Evolutionary conservation across 345 rosid species (phyloP), one percentile per base, ranked within the genome.

Genomic region (Pugionium dolabratum): DNA sequence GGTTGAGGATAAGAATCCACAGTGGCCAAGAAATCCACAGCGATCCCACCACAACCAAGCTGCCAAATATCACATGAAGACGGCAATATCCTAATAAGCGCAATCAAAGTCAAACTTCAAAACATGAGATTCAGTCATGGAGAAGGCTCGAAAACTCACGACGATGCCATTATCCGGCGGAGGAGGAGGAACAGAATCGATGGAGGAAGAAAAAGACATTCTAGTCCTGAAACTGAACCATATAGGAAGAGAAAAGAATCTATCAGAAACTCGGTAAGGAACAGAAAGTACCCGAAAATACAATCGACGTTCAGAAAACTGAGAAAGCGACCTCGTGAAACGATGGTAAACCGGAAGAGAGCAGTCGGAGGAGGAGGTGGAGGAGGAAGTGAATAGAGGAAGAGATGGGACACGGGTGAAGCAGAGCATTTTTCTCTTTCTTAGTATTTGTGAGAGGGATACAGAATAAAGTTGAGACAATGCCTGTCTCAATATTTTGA

Each of bases 1-100:
- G 96, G 96, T 29, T 84, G 80, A 46, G 96, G 95, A 73, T 71
- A 89, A 69, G 87, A 68, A 64, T 85, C 83, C 35, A 91, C 95
- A 0, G 88, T 74, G 2, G 98, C 98, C 73, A 89, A 65, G 72
- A 83, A 85, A 81, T 87, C 98, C 9, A 91, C 77, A 18, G 64
- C 31, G 40, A 71, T 74, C 7, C 70, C 79, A 44, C 96, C 95
- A 35, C 86, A 82, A 5, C 96, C 96, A 41, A 92, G 75, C 95
- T 92, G 88, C 63, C 33, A 37, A 49, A 72, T 66, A 60, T 18
- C 46, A 73, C 67, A 65, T 9, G 59, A 55, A 40, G 26, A 51
- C 9, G 49, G 62, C 4, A 69, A 31, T 43, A 37, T 33, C 64
- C 29, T 7, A 7, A 49, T 49, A 34, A 69, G 10, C 54, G 9